Evolutionary conservation across 306 rosid genomes (phyloP), one percentile per base, ranked within the genome.

Genomic region (Argentina anserina): DNA sequence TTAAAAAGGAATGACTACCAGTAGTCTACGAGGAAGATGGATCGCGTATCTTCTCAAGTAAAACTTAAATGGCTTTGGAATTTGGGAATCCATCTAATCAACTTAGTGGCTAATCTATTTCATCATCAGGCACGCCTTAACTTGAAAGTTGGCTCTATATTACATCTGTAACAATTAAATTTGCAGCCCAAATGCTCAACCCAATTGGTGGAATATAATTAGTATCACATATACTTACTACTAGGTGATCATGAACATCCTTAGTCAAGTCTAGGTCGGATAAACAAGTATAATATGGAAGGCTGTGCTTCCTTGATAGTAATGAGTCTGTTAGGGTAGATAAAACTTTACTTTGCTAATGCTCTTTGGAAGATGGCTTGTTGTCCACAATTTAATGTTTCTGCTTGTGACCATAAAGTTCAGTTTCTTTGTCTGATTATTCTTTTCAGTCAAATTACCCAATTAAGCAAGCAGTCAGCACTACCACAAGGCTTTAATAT

Each of bases 111-210:
- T 61, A 56, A 58, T n/a, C 64, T 13, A 9, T 7, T 58, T 28
- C 64, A 58, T 58, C 64, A 6, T 73, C 45, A 61, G 7, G 46
- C 42, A 9, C 23, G 75, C 21, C 13, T 46, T 59, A 59, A 58
- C 46, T 68, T 60, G 70, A 70, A 58, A 67, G 39, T 36, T 73
- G 20, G 52, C 53, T 1, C 21, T 29, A 28, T 59, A 60, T 31
- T 29, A 13, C 41, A 60, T 60, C 14, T 0, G 41, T 60, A 31
- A 29, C 11, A 33, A 17, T 7, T 15, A 13, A 60, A 60, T 6
- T 60, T 60, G 41, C 41, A 28, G 17, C 36, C 34, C 64, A 28
- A 53, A 58, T 13, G 64, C 64, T 28, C 63, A 58, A 58, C 37
- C 37, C 64, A 58, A 14, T 26, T 12, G 37, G 64, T 13, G 36